Evolutionary conservation across 768 basidiomycete genomes (phyloP).

Genomic region (Tulasnella sp.): DNA sequence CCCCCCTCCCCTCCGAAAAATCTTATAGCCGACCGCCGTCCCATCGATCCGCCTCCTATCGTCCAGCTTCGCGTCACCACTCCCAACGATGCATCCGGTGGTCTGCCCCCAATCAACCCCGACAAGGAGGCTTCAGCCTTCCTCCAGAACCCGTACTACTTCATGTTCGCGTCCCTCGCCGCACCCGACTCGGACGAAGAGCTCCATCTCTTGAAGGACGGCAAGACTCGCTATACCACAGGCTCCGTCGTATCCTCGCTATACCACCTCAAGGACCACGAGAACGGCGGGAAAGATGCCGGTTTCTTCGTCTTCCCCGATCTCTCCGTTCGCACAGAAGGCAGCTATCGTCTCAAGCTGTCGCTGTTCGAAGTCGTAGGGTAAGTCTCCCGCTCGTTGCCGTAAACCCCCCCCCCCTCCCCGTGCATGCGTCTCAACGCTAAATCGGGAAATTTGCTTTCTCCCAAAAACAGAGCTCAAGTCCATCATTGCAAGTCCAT

Average conservation of each 20-base stretch:
- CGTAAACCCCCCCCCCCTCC: constrained; percentile 3
- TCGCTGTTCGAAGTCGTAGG: constrained; percentile 84
- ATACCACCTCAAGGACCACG: constrained; percentile 73
- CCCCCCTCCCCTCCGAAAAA: not conserved
- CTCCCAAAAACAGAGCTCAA: constrained; percentile 42
- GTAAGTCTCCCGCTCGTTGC: constrained; percentile 36
- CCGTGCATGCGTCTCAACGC: not conserved
- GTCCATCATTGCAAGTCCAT: constrained; percentile 87
- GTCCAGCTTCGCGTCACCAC: constrained; percentile 73
- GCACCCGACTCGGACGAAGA: constrained; percentile 84
- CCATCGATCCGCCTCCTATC: constrained; percentile 94
- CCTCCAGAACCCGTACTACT: constrained; percentile 88
- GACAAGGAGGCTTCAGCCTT: constrained; percentile 26
- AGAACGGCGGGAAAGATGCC: constrained; percentile 53
- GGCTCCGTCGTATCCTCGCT: constrained; percentile 83
- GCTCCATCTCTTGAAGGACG: constrained; percentile 83
- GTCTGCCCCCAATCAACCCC: constrained; percentile 12
- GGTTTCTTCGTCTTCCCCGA: constrained; percentile 98
- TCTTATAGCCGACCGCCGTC: constrained; percentile 77
- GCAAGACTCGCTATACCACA: constrained; percentile 82
- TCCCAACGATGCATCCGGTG: constrained; percentile 12
- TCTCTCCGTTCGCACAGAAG: constrained; percentile 83
- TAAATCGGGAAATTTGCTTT: not conserved
- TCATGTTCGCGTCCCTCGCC: constrained; percentile 88
- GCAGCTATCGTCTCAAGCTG: constrained; percentile 70